Evolutionary conservation across 257 asterid genomes (phyloP).

Genomic region (Ophiorrhiza pumila): DNA sequence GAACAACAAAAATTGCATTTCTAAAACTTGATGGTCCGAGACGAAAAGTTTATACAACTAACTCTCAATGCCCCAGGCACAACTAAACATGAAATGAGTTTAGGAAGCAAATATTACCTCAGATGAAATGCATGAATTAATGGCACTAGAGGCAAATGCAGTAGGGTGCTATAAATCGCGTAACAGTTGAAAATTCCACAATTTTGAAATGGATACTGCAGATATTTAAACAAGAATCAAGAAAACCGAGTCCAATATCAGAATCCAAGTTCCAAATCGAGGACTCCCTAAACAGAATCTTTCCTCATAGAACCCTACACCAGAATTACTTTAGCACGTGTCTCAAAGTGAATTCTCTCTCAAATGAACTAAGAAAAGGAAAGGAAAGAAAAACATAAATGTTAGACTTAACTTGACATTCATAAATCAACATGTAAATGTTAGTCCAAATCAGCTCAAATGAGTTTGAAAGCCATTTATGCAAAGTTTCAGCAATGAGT

Average conservation of each 20-base stretch:
- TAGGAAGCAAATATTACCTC: background rate
- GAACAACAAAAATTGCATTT: background rate
- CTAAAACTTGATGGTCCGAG: background rate
- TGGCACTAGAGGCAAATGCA: background rate
- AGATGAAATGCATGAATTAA: background rate
- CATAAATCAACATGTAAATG: background rate
- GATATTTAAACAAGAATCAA: background rate
- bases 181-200: background rate
- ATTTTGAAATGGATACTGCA: background rate
- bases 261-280: background rate
- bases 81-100: background rate
- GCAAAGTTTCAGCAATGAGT: background rate
- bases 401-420: background rate
- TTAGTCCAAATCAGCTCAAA: background rate
- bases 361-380: background rate
- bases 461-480: background rate
- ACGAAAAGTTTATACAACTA: background rate
- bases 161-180: background rate
- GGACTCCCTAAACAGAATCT: background rate
- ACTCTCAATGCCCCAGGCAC: background rate
- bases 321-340: background rate
- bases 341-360: background rate
- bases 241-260: background rate
- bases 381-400: background rate
- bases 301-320: background rate